Percentiles rank a stretch among this genome's conserved stretches.
phyloP scores from a whole-genome alignment of 306 rosid species.

The Dryas alaskensis region DNA sequence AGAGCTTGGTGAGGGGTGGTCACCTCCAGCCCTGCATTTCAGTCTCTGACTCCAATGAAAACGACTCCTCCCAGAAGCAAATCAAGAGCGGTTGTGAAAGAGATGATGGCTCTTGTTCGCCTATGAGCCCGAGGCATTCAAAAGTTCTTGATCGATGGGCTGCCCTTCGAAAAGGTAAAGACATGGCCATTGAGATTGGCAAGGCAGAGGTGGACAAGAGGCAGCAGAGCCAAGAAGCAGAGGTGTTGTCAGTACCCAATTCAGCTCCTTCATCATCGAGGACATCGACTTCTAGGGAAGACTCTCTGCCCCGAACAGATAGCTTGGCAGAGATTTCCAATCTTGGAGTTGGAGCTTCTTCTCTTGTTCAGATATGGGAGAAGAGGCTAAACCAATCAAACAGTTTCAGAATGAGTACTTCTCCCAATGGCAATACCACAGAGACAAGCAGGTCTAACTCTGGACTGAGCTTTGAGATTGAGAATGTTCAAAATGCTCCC shows the following conservation, averaged over 20 bases:
- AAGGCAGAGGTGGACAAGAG: background rate
- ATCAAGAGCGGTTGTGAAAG: background rate
- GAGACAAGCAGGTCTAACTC: slow-evolving; percentile 24
- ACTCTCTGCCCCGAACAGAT: slow-evolving; percentile 25
- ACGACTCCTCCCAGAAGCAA: slow-evolving; percentile 14
- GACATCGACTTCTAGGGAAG: slow-evolving; percentile 28
- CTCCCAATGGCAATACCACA: background rate
- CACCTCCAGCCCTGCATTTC: slow-evolving; percentile 48
- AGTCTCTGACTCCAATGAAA: slow-evolving; percentile 25
- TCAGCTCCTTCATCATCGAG: slow-evolving; percentile 16
- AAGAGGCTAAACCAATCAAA: slow-evolving; percentile 53
- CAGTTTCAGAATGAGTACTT: slow-evolving; percentile 11
- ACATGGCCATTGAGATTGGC: background rate
- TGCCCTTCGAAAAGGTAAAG: background rate
- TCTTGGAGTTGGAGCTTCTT: slow-evolving; percentile 74
- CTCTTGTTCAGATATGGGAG: slow-evolving; percentile 92
- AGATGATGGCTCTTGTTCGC: background rate
- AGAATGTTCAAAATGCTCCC: background rate
- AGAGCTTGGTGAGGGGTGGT: slow-evolving; percentile 54
- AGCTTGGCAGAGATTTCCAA: slow-evolving; percentile 25
- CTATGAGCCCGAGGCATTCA: slow-evolving; percentile 25
- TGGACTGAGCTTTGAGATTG: slow-evolving; percentile 12
- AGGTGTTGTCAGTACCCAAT: slow-evolving; percentile 17
- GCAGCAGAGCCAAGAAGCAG: slow-evolving; percentile 29
- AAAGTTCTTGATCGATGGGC: slow-evolving; percentile 5